phyloP scores from a whole-genome alignment of 2,329 filamentous ascomycete species.

The Simplicillium sp. region DNA sequence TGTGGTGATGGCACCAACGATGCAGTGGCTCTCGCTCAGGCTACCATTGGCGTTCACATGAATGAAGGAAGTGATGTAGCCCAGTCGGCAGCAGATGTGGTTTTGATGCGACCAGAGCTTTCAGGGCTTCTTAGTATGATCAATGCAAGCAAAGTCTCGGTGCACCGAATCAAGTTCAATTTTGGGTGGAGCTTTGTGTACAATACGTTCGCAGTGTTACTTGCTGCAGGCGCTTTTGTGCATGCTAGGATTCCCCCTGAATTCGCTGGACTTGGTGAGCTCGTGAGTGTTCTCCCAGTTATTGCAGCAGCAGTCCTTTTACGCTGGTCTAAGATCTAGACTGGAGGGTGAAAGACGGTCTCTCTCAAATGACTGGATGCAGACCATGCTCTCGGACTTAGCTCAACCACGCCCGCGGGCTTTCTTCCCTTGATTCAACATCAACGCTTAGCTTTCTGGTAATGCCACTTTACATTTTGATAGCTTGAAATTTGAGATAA shows the following conservation, averaged over 20 bases:
- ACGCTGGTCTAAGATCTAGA: conserved; percentile 25
- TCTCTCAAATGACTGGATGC: neutral
- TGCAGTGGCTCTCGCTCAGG: conserved; percentile 60
- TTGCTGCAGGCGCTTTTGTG: conserved; percentile 58
- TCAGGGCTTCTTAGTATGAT: conserved; percentile 48
- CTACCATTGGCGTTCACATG: conserved; percentile 63
- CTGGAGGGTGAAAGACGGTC: neutral
- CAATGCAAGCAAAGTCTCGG: conserved; percentile 35
- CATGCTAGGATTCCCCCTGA: conserved; percentile 40
- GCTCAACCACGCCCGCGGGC: neutral
- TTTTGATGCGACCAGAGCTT: conserved; percentile 51
- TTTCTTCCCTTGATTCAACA: neutral
- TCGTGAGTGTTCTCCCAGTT: conserved; percentile 66
- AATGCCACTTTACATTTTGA: too few species aligned
- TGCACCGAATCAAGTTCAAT: conserved; percentile 52
- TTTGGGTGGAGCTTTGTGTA: conserved; percentile 64
- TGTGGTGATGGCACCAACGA: conserved; percentile 75
- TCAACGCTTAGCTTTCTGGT: neutral
- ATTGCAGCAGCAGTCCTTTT: conserved; percentile 45
- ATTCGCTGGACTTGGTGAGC: conserved; percentile 61
- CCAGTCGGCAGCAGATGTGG: conserved; percentile 56
- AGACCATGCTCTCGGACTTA: neutral
- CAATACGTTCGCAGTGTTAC: conserved; percentile 57
- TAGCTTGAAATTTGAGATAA: too few species aligned
- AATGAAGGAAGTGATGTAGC: conserved; percentile 54